Base-by-base conservation (phyloP, 2,329 filamentous ascomycete genomes). In the Aspergillus intermedius region DNA sequence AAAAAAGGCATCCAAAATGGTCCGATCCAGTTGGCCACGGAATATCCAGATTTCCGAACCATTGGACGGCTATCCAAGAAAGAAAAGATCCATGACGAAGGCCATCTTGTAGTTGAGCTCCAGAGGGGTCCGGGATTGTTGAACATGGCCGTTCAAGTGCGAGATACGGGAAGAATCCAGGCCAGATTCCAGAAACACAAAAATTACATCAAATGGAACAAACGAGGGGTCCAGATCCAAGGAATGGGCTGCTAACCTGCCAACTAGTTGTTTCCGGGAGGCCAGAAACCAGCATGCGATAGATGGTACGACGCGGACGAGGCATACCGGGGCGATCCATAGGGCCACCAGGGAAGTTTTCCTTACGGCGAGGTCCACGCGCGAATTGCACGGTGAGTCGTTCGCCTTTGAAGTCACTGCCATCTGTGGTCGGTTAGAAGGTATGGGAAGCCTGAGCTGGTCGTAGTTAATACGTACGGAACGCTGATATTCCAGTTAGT, bases 381-480 rank as follows among this genome's bases (percentile, higher is more conserved):
- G 93, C 93, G 74, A 98, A 98, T 71, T 98, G 93, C 63, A 98
- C 93, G 51, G 94, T 96, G 60, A 98, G 80, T 65, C 93, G 89
- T 73, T 95, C 89, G 72, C 91, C 91, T 85, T 96, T 96, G 72
- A 98, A 95, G 63, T 95, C 89, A 67, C 89, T 91, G 73, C 93
- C 93, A 80, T 98, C 91, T 95, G 65, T 59, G 44, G 9, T 9
- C 12, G 60, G 60, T 67, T 65, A 69, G 63, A 63, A 63, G 56
- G 56, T 56, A 55, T 61, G 59, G 60, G 61, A 17, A 47, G 19
- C 35, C 49, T 47, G 81, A 22, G 77, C 61, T 81, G 83, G 79
- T 79, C 73, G 82, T 83, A 67, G 79, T 83, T 28, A 49, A 64
- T 47, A 69, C 68, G 66, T 79, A 81, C 78, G 77, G 68, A 80